phyloP scores from a whole-genome alignment of 257 asterid genomes.

The Craterostigma plantagineum region DNA sequence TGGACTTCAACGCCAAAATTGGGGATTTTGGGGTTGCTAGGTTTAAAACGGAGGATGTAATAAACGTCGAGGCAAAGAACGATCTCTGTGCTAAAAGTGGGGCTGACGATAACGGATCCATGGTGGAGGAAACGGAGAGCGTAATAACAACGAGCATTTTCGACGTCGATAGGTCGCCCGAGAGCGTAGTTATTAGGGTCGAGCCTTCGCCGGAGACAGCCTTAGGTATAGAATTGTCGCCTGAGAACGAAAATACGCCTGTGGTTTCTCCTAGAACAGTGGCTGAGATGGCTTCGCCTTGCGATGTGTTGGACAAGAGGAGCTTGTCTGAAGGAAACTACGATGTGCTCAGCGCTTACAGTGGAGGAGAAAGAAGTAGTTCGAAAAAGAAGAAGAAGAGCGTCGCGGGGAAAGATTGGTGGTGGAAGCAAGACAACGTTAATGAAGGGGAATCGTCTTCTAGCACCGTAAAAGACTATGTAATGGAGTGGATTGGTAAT shows the following conservation, averaged over 20 bases:
- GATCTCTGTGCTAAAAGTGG: slow-evolving; percentile 24
- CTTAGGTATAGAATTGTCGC: slow-evolving; percentile 34
- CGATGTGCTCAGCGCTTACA: slow-evolving; percentile 41
- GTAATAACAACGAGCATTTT: slow-evolving; percentile 44
- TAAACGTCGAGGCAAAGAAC: slow-evolving; percentile 46
- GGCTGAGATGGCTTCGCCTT: slow-evolving; percentile 61
- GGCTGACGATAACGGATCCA: slow-evolving; percentile 56
- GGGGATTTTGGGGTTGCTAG: slow-evolving; percentile 94
- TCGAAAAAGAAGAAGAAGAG: slow-evolving; percentile 60
- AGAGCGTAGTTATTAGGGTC: slow-evolving; percentile 38
- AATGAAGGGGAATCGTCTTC: slow-evolving; percentile 24
- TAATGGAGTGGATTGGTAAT: slow-evolving; percentile 90
- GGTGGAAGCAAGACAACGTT: slow-evolving; percentile 94
- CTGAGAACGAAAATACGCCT: slow-evolving; percentile 23
- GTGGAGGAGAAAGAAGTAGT: slow-evolving; percentile 35
- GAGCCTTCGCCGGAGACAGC: slow-evolving; percentile 53
- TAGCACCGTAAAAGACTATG: slow-evolving; percentile 68
- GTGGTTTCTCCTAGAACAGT: slow-evolving; percentile 62
- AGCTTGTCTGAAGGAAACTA: slow-evolving; percentile 53
- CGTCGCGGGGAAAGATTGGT: slow-evolving; percentile 75
- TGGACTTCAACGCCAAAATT: slow-evolving; percentile 49
- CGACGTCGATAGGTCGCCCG: slow-evolving; percentile 71
- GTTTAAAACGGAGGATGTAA: slow-evolving; percentile 46
- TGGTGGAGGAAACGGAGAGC: slow-evolving; percentile 72
- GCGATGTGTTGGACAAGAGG: slow-evolving; percentile 43